Conservation (phyloP, 257 asterid genomes). For the Haberlea rhodopensis region DNA sequence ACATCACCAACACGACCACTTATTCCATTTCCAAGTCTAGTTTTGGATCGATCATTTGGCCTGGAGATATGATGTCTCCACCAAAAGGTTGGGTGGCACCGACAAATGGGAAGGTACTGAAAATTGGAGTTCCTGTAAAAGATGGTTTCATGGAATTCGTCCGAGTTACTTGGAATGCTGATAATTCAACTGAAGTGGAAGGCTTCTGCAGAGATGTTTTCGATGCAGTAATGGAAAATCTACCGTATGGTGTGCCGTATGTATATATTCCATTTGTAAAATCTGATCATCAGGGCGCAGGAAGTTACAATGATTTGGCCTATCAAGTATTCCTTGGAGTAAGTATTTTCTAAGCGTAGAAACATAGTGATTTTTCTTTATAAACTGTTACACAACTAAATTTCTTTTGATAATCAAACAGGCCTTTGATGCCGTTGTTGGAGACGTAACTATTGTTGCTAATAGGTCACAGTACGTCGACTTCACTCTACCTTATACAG, state of each 20-base stretch:
- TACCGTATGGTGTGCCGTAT: constrained; percentile 42
- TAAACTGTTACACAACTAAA: not conserved
- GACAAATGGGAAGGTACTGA: constrained; percentile 42
- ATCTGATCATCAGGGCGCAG: constrained; percentile 30
- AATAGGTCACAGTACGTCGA: constrained; percentile 50
- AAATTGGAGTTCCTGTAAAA: constrained; percentile 44
- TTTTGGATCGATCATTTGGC: constrained; percentile 48
- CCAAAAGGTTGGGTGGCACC: constrained; percentile 64
- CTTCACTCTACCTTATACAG: constrained; percentile 52
- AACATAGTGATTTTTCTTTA: not conserved
- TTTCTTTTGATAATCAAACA: constrained; percentile 9
- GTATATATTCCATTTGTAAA: constrained; percentile 44
- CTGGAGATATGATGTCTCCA: constrained; percentile 31
- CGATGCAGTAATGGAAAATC: constrained; percentile 40
- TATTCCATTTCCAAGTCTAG: constrained; percentile 32
- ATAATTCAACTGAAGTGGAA: constrained; percentile 30
- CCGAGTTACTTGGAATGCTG: constrained; percentile 27
- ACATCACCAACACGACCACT: not conserved
- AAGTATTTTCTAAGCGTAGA: not conserved
- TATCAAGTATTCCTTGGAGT: constrained; percentile 48
- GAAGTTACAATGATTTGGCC: constrained; percentile 30
- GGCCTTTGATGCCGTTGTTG: constrained; percentile 44
- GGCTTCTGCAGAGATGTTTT: constrained; percentile 54
- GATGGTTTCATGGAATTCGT: constrained; percentile 41
- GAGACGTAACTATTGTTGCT: constrained; percentile 47